Evolutionary conservation across 345 rosid genomes (phyloP), one percentile per base, ranked within the genome.

Genomic region (Mercurialis annua): DNA sequence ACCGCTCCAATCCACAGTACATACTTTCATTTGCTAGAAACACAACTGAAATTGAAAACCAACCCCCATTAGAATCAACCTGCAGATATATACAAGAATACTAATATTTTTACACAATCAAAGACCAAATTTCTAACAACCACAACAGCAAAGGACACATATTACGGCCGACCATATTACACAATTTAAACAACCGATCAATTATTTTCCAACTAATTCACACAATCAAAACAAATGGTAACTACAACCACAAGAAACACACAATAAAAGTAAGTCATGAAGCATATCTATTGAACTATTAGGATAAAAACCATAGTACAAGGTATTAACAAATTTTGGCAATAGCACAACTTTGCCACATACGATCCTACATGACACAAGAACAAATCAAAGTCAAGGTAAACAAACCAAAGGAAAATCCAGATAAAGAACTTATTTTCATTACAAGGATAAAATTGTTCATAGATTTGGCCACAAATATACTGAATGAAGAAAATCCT

Each of bases 1-100:
- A 70, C 77, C 80, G 62, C 83, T 78, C 82, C 63, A 70, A 71
- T 71, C 81, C 86, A 74, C 75, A 73, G 71, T 81, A 82, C 83
- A 83, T 84, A 65, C 75, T 81, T 83, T 84, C 85, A 84, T 80
- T 71, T 76, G 74, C 57, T 21, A 11, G 68, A 66, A 76, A 36
- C 24, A 49, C 67, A 73, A 69, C 77, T 78, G 76, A 74, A 71
- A 74, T 59, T 24, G 23, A 66, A 33, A 67, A 59, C 17, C 20
- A 65, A 27, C 20, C 46, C 46, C 62, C 48, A 53, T 71, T 46
- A 68, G 68, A 61, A 65, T 66, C 69, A 58, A 70, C 65, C 63
- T 34, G 59, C 51, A 46, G 53, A 62, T 15, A 47, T 17, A 56
- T 18, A 24, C 10, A 55, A 42, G 12, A 20, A 66, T 64, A 2